Percentiles rank a stretch among this genome's conserved stretches.
Evolutionary conservation across 2,329 filamentous ascomycete species (phyloP).

Genomic region (Colletotrichum caudatum): DNA sequence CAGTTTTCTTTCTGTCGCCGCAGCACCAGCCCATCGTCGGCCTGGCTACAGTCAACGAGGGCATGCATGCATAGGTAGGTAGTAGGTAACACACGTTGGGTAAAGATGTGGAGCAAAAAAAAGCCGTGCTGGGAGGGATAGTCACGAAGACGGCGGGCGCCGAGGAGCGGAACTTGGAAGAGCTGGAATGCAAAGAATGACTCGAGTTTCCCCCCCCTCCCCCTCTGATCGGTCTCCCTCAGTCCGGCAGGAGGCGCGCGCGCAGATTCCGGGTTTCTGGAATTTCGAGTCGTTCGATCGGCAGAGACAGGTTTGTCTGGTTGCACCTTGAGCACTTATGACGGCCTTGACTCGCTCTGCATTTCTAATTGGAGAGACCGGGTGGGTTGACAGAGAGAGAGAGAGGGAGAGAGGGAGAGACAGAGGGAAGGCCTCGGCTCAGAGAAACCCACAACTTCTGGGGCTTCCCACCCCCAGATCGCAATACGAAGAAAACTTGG

Average conservation of each 20-base stretch:
- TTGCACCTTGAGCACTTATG: slow-evolving; percentile 27
- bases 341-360: slow-evolving; percentile 18
- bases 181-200: slow-evolving; percentile 13
- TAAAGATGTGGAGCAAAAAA: background rate
- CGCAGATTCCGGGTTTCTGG: background rate
- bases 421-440: background rate
- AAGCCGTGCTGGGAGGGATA: background rate
- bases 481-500: background rate
- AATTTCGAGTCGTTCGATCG: slow-evolving; percentile 1
- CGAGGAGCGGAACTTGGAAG: background rate
- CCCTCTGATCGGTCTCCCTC: background rate
- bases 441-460: background rate
- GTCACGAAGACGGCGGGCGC: background rate
- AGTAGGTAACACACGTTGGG: background rate
- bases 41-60: background rate
- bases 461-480: background rate
- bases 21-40: background rate
- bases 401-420: too few species aligned
- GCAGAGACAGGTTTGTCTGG: slow-evolving; percentile 33
- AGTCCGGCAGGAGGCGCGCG: slow-evolving; percentile 1
- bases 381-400: too few species aligned
- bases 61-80: background rate
- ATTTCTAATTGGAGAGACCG: background rate
- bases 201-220: background rate
- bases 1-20: slow-evolving; percentile 10